phyloP scores from a whole-genome alignment of 2,329 filamentous ascomycete species.

The Colletotrichum chrysophilum region DNA sequence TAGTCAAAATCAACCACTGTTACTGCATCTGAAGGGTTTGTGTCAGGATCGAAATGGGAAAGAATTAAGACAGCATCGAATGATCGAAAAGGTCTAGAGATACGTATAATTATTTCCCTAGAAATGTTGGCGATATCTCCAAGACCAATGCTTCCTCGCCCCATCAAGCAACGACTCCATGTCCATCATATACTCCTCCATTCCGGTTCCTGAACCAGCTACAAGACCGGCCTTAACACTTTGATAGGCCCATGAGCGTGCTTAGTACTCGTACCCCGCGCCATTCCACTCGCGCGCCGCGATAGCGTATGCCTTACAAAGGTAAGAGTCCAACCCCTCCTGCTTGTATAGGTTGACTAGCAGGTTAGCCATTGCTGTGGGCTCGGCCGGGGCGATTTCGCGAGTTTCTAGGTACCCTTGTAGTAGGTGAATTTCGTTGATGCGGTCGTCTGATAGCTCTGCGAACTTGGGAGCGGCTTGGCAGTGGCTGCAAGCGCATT shows the following conservation, averaged over 20 bases:
- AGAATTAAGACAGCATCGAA: too few species aligned
- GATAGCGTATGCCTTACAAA: neutral
- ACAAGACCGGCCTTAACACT: neutral
- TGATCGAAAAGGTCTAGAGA: too few species aligned
- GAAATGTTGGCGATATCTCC: neutral
- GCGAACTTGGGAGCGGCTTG: neutral
- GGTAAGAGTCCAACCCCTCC: neutral
- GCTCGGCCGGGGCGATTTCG: neutral
- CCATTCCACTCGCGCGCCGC: neutral
- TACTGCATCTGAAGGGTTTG: too few species aligned
- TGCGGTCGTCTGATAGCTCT: neutral
- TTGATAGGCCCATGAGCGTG: neutral
- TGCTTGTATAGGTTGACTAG: neutral
- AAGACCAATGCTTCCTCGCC: neutral
- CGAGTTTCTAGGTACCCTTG: neutral
- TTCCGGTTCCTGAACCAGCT: neutral
- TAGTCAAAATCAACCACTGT: too few species aligned
- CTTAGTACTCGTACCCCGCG: neutral
- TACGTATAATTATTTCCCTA: neutral
- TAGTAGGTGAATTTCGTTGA: neutral
- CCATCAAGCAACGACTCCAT: neutral
- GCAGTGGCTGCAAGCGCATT: neutral
- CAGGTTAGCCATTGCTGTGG: neutral
- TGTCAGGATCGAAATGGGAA: too few species aligned
- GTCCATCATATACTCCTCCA: neutral